Conservation (phyloP, 352 stramenopile genomes). For the Hyaloperonospora arabidopsidis region DNA sequence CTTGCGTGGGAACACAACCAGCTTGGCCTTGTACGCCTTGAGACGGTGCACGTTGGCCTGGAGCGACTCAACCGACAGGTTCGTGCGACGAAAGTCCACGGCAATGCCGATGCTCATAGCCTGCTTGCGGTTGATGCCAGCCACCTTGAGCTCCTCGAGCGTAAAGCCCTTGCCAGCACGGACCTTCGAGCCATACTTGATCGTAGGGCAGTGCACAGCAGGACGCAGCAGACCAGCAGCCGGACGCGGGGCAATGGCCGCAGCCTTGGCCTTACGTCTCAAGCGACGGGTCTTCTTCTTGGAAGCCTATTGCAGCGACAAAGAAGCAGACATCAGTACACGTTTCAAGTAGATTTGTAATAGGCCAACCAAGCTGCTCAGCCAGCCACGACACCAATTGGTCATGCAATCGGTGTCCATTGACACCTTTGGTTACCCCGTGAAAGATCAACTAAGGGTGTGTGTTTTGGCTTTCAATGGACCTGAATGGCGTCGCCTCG, state of each 20-base stretch:
- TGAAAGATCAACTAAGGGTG: too few relatives aligned
- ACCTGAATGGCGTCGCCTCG: neutral
- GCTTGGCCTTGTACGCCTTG: constrained; percentile 98
- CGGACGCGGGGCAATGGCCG: constrained; percentile 94
- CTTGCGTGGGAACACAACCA: constrained; percentile 98
- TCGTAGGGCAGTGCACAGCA: constrained; percentile 96
- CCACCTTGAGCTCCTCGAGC: constrained; percentile 97
- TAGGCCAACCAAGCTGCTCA: neutral
- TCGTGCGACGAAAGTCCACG: constrained; percentile 96
- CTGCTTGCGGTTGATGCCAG: constrained; percentile 92
- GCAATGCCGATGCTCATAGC: constrained; percentile 97
- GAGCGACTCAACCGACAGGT: constrained; percentile 95
- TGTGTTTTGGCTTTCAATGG: neutral
- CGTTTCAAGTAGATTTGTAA: neutral
- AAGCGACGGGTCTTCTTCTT: constrained; percentile 97
- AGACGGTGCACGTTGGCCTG: constrained; percentile 97
- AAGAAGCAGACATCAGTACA: constrained; percentile 23
- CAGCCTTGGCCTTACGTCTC: constrained; percentile 95
- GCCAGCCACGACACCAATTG: neutral
- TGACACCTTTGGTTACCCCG: too few relatives aligned
- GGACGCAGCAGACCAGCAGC: constrained; percentile 93
- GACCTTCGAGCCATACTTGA: constrained; percentile 98
- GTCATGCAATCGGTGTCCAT: too few relatives aligned
- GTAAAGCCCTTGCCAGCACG: constrained; percentile 97
- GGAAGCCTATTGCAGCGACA: constrained; percentile 77